Conservation (phyloP, 2,329 filamentous ascomycete species). For the Fusarium keratoplasticum region DNA sequence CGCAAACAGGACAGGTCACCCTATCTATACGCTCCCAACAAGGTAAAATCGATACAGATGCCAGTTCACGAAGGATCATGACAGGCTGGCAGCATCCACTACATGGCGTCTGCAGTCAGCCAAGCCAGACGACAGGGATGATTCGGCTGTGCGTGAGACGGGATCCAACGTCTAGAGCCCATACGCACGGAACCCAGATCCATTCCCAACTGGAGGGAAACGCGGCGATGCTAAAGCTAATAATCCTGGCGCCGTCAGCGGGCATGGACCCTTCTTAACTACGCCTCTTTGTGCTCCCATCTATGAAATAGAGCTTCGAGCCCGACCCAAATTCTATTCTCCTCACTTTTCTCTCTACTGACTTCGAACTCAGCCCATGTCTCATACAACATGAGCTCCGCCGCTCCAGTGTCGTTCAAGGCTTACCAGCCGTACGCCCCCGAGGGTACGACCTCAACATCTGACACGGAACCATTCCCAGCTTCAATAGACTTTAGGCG, state of each 20-base stretch:
- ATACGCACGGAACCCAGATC: neutral
- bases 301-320: neutral
- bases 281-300: neutral
- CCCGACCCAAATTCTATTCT: neutral
- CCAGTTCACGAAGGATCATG: neutral
- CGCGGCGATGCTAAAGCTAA: neutral
- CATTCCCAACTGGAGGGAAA: neutral
- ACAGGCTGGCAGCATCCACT: neutral
- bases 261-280: neutral
- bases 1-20: neutral
- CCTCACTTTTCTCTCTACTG: neutral
- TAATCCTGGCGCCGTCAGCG: neutral
- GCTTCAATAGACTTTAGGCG: conserved; percentile 8
- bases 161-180: neutral
- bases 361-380: neutral
- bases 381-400: conserved; percentile 6
- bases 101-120: neutral
- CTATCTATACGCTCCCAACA: neutral
- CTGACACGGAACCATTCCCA: neutral
- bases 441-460: neutral
- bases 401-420: neutral
- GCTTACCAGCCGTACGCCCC: conserved; percentile 3
- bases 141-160: neutral
- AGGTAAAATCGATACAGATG: neutral
- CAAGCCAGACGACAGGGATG: neutral